These are phyloP conservation scores for Apodospora peruviana DNA, from an alignment of 495 filamentous ascomycete species.

Conservation along the genomic window DNA sequence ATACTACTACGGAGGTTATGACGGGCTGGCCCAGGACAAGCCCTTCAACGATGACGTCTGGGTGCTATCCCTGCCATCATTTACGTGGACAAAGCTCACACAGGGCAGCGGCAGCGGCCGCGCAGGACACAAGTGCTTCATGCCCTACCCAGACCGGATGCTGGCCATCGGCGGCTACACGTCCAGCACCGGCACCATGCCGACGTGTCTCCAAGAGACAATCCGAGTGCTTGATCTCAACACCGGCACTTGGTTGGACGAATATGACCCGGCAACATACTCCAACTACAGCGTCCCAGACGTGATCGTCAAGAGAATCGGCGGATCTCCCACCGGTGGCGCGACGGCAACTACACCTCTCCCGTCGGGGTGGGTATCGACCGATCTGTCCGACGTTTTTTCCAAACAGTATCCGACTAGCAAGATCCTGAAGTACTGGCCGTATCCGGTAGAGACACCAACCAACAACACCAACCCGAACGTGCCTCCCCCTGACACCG, in stretches of 20 bases:
- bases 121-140: conserved; percentile 59
- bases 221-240: conserved; percentile 63
- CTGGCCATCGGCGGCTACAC: conserved; percentile 57
- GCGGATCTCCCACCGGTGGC: conserved; percentile 55
- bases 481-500: neutral
- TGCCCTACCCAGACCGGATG: conserved; percentile 70
- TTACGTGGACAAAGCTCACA: conserved; percentile 65
- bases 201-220: conserved; percentile 49
- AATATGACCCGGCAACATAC: conserved; percentile 55
- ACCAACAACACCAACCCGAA: conserved; percentile 30
- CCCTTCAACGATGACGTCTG: conserved; percentile 61
- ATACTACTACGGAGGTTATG: conserved; percentile 70
- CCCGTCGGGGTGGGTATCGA: conserved; percentile 46
- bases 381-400: conserved; percentile 50
- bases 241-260: conserved; percentile 46
- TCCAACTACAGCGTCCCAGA: conserved; percentile 57
- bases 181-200: conserved; percentile 7
- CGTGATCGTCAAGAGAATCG: conserved; percentile 52
- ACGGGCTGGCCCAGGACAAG: conserved; percentile 35
- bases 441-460: conserved; percentile 41
- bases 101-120: conserved; percentile 45
- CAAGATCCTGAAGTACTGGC: conserved; percentile 54
- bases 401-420: conserved; percentile 47
- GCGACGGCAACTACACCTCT: conserved; percentile 47
- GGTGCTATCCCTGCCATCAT: conserved; percentile 68